Evolutionary conservation across 2,329 filamentous ascomycete species (phyloP), one percentile per base, ranked within the genome.

Genomic region (Pyricularia grisea): DNA sequence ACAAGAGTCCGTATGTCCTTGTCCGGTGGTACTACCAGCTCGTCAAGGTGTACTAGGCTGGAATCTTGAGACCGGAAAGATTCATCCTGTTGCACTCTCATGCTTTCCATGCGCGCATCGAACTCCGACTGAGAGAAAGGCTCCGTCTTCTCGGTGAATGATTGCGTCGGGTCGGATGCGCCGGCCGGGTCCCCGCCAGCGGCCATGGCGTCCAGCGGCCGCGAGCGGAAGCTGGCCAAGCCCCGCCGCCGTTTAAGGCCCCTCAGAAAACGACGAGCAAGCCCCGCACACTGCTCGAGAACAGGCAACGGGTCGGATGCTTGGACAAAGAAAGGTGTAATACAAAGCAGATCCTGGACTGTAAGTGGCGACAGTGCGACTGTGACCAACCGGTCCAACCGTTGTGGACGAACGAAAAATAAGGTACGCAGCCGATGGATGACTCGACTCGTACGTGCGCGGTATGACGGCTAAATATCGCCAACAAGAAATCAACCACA

Each of bases 121-220:
- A 87, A 81, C 76, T 88, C 85, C 67, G 84, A 82, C 71, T 86
- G 80, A 11, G 85, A 85, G 73, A 87, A 86, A 11, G 85, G 84
- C 77, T 88, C 85, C 65, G 86, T 88, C 77, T 81, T 84, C 78
- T 87, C 85, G 76, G 67, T 68, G 60, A 68, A 68, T 7, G 67
- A 68, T 36, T 68, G 67, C 25, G 67, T 64, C 23, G 68, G 68
- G n/a, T 71, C 60, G 68, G 69, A 61, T 25, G n/a, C 67, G 30
- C 14, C 50, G 27, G 42, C 31, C 42, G 67, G 67, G 42, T 63
- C 67, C 28, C 50, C 58, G n/a, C 67, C 50, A 60, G 67, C 66
- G 3, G 66, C 66, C 66, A 67, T 67, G 36, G 66, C 36, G 60
- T 58, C 27, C 36, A 55, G 65, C 11, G 25, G 25, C 60, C 25